Base-by-base conservation (phyloP, 1,139 yeast species). In the Candida buenavistaensis region DNA sequence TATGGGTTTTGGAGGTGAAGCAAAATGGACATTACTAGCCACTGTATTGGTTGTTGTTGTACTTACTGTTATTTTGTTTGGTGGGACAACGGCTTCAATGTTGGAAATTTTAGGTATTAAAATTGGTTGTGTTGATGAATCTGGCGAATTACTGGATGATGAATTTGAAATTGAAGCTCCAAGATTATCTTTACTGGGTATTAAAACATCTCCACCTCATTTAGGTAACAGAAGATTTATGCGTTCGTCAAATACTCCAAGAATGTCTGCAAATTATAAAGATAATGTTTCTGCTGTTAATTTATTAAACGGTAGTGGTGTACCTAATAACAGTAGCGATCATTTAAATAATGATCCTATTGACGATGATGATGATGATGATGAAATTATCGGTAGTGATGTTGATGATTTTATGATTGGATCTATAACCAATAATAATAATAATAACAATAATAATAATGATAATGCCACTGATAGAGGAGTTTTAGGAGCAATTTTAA, bases 21-120 rank as follows among this genome's bases (percentile, higher is more conserved):
- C 88, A 36, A 94, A 92, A 45, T 82, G 85, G 60, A 82, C 96
- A 0, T 64, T 94, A 35, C 66, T 92, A 39, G 98, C 98, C 1
- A 94, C 98, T 0, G 97, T 94, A 1, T 67, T 94, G 35, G 97
- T 94, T 10, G 97, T 92, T 17, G 99, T 94, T 12, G 98, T 94
- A 21, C 69, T 94, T 29, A 92, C 99, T 0, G 98, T 94, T 21
- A 90, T 94, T 42, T 75, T 94, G 24, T 94, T 94, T 60, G 99
- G 99, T 36, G 98, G 99, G 31, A 94, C 98, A 1, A 92, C 97
- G 0, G 97, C 98, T 1, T 86, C 96, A 30, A 94, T 94, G 98
- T 75, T 94, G 43, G 98, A 94, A 55, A 87, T 92, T 42, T 68
- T 92, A 47, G 95, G 95, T 31, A 94, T 94, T 46, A 84, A 85